phyloP scores from a whole-genome alignment of 148 eudicot genomes.

The Camellia granthamiana region DNA sequence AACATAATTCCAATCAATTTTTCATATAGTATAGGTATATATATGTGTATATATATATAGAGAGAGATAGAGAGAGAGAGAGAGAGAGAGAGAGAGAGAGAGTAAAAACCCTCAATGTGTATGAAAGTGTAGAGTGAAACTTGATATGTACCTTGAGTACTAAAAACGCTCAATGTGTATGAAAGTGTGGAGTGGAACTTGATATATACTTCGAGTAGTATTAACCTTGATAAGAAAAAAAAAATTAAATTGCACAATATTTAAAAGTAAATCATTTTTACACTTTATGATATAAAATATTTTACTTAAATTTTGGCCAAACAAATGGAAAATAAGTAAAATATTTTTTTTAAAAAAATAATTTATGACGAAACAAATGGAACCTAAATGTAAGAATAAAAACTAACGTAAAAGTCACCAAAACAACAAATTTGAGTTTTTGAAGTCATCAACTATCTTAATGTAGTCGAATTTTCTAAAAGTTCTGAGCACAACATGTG shows the following conservation, averaged over 20 bases:
- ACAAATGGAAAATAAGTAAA: too few species aligned
- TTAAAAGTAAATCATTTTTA: too few species aligned
- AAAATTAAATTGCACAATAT: too few species aligned
- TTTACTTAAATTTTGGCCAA: too few species aligned
- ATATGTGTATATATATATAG: too few species aligned
- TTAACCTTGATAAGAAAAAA: not conserved
- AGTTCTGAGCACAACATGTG: not conserved
- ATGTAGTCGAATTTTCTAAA: not conserved
- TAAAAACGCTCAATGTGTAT: not conserved
- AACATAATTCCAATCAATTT: not conserved
- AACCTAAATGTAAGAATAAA: not conserved
- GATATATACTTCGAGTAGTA: not conserved
- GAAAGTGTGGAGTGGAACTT: not conserved
- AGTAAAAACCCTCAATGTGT: not conserved
- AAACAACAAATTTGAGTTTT: not conserved
- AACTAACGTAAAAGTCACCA: not conserved
- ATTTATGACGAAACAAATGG: not conserved
- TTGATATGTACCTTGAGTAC: not conserved
- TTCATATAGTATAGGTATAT: too few species aligned
- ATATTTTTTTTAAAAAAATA: too few species aligned
- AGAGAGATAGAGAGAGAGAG: too few species aligned
- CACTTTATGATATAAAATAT: too few species aligned
- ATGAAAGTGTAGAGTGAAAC: not conserved
- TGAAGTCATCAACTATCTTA: not conserved
- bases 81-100: not conserved